A percentile compares a stretch with the other conserved stretches of the same genome.
Conservation (phyloP, 2,329 filamentous ascomycete genomes). For the Fusarium robinianum region DNA sequence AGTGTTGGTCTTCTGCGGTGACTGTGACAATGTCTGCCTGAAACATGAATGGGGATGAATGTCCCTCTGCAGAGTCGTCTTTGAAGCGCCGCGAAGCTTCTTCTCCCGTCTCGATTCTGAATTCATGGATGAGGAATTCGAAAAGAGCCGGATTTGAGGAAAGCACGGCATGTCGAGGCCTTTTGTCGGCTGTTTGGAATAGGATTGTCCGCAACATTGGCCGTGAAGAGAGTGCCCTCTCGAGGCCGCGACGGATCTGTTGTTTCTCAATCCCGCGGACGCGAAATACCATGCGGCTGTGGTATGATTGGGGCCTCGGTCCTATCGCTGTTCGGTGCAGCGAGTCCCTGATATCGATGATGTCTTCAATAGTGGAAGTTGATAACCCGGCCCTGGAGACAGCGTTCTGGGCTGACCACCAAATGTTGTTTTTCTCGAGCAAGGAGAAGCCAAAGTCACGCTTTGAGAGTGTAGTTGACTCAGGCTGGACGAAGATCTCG, state of each 20-base stretch:
- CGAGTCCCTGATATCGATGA: conserved; percentile 38
- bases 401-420: conserved; percentile 9
- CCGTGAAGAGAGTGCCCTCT: conserved; percentile 34
- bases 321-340: conserved; percentile 40
- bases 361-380: conserved; percentile 34
- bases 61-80: conserved; percentile 20
- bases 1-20: conserved; percentile 14
- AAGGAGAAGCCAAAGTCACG: conserved; percentile 8
- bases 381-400: conserved; percentile 25
- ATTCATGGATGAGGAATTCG: conserved; percentile 32
- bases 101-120: conserved; percentile 26
- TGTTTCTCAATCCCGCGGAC: conserved; percentile 22
- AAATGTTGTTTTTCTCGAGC: conserved; percentile 14
- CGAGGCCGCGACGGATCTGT: conserved; percentile 36
- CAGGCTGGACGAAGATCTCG: neutral
- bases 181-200: conserved; percentile 19
- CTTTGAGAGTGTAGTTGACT: no score
- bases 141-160: conserved; percentile 29
- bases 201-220: conserved; percentile 40
- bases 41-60: conserved; percentile 40
- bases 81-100: conserved; percentile 29
- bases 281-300: conserved; percentile 41
- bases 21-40: conserved; percentile 34
- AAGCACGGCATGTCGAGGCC: conserved; percentile 39
- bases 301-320: conserved; percentile 42